Evolutionary conservation across 2,329 filamentous ascomycete species (phyloP).

Genomic region (Neopestalotiopsis clavispora): DNA sequence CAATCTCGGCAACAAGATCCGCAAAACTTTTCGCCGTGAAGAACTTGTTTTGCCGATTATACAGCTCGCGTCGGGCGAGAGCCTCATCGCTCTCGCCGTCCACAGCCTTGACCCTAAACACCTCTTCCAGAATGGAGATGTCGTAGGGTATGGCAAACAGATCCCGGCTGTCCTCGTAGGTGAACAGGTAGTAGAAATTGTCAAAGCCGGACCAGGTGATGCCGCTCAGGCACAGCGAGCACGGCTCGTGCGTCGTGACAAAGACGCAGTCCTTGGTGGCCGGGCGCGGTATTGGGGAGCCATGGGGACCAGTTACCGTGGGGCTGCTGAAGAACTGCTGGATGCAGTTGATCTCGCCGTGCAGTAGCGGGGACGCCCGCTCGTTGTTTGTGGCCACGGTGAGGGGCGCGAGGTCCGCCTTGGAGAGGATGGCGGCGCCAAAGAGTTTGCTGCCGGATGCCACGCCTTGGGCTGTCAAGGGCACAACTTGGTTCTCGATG

Average conservation of each 20-base stretch:
- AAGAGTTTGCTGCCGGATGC: slow-evolving; percentile 60
- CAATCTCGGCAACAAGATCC: slow-evolving; percentile 44
- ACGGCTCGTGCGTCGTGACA: slow-evolving; percentile 64
- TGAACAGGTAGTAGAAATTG: slow-evolving; percentile 63
- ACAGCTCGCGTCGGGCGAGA: slow-evolving; percentile 47
- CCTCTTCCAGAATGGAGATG: slow-evolving; percentile 60
- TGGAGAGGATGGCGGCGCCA: slow-evolving; percentile 58
- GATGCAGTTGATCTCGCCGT: slow-evolving; percentile 66
- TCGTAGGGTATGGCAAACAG: slow-evolving; percentile 61
- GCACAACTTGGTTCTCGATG: slow-evolving; percentile 53
- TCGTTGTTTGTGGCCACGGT: slow-evolving; percentile 63
- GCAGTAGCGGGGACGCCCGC: slow-evolving; percentile 56
- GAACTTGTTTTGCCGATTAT: slow-evolving; percentile 62
- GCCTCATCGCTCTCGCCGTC: slow-evolving; percentile 40
- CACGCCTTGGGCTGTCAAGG: slow-evolving; percentile 54
- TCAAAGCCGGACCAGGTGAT: slow-evolving; percentile 64
- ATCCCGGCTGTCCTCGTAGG: slow-evolving; percentile 62
- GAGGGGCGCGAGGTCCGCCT: slow-evolving; percentile 44
- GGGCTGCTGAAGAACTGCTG: slow-evolving; percentile 56
- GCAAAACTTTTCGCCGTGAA: slow-evolving; percentile 50
- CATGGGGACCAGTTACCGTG: slow-evolving; percentile 31
- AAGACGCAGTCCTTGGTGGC: slow-evolving; percentile 57
- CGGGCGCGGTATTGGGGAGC: slow-evolving; percentile 39
- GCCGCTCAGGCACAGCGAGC: slow-evolving; percentile 60
- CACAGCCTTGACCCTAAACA: slow-evolving; percentile 53